A percentile compares a stretch with the other conserved stretches of the same genome.
phyloP scores from a whole-genome alignment of 1,139 yeast genomes.

The Taiozyma sp. region DNA sequence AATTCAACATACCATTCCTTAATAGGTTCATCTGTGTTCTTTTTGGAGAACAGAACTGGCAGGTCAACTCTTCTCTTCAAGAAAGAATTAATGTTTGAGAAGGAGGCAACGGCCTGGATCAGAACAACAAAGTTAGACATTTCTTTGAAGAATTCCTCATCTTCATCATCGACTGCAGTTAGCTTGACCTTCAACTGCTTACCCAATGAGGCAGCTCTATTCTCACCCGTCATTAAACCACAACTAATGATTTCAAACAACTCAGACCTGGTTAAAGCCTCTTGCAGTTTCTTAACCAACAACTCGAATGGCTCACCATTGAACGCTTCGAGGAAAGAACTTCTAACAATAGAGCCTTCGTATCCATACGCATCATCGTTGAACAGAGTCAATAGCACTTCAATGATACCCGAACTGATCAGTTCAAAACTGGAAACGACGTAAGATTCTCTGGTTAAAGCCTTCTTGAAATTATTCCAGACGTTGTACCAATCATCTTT shows the following conservation, averaged over 20 bases:
- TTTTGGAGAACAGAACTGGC: conserved; percentile 11
- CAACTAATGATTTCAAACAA: conserved; percentile 65
- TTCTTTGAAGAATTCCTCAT: conserved; percentile 24
- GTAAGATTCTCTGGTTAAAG: conserved; percentile 29
- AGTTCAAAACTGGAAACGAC: conserved; percentile 71
- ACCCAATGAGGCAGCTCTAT: conserved; percentile 57
- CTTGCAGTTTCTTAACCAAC: conserved; percentile 58
- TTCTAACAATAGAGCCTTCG: conserved; percentile 31
- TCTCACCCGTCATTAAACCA: conserved; percentile 34
- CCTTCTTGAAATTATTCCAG: conserved; percentile 40
- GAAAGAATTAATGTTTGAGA: conserved; percentile 64
- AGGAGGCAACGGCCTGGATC: conserved; percentile 89
- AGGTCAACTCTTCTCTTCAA: conserved; percentile 35
- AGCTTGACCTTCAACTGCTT: conserved; percentile 64
- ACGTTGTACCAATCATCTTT: conserved; percentile 38
- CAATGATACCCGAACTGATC: conserved; percentile 61
- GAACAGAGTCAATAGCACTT: conserved; percentile 39
- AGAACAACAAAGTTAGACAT: conserved; percentile 45
- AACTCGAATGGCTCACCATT: conserved; percentile 34
- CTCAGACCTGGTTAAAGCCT: conserved; percentile 70
- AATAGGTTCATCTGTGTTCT: conserved; percentile 8
- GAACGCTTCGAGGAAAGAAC: conserved; percentile 46
- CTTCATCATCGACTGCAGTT: conserved; percentile 27
- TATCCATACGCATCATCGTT: conserved; percentile 22
- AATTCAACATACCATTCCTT: conserved; percentile 52